Evolutionary conservation across 2,329 filamentous ascomycete species (phyloP), one percentile per base, ranked within the genome.

Genomic region (Neonectria ditissima): DNA sequence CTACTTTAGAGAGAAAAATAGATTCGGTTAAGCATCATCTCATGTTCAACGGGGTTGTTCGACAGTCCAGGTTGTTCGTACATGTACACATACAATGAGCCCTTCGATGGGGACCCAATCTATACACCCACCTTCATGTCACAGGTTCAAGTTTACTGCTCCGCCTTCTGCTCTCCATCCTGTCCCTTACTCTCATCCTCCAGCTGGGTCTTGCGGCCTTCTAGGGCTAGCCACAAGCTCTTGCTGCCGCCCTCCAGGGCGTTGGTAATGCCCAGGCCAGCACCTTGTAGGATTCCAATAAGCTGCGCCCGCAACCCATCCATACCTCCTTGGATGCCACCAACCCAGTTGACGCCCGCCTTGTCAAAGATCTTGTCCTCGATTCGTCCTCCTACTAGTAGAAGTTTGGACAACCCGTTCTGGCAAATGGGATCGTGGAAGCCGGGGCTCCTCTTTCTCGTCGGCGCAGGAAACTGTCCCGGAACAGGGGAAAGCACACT

Each of bases 141-240:
- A 47, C 45, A 50, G n/a, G 18, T 30, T 18, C 24, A 45, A 30
- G 8, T 32, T 50, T 55, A 65, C 32, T 62, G 45, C 39, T 45
- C 62, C 22, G 63, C 62, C 41, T 65, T 72, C 48, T 58, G 62
- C 48, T 70, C 58, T 20, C 28, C 28, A 50, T 34, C n/a, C 5
- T 32, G 5, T 13, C 59, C 65, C 26, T 74, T 72, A 26, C 54
- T 61, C 61, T 75, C 74, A 59, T 92, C 90, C 75, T 97, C 93
- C 77, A 99, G 79, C 81, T 95, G 91, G 52, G 84, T 88, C 80
- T 90, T 89, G 77, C 95, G 85, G 52, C 92, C 89, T 83, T 98
- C 95, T 73, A 99, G 82, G 13, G 95, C 93, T 66, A 97, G 85
- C 85, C 95, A 98, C 71, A 99, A 77, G 76, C 87, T 94, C 84